Conservation (phyloP, 495 filamentous ascomycete genomes). For the Podospora pseudocomata region DNA sequence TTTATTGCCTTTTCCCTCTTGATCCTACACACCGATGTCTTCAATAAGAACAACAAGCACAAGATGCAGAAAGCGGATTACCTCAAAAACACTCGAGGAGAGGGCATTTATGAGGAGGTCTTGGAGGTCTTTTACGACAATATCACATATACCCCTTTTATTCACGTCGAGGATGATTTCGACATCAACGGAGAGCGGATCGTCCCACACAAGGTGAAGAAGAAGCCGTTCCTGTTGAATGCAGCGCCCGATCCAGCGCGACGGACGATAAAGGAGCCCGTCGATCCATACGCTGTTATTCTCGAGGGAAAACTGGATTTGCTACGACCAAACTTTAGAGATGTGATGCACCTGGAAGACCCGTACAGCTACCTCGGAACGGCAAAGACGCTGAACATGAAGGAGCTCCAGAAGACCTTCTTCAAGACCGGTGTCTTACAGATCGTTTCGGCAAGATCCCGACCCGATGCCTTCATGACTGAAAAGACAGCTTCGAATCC, state of each 20-base stretch:
- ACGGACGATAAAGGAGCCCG: conserved; percentile 69
- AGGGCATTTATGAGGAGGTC: conserved; percentile 88
- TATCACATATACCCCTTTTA: conserved; percentile 95
- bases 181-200: conserved; percentile 75
- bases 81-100: conserved; percentile 85
- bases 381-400: conserved; percentile 65
- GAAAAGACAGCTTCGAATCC: conserved; percentile 80
- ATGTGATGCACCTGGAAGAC: conserved; percentile 89
- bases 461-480: conserved; percentile 91
- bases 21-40: conserved; percentile 94
- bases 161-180: conserved; percentile 88
- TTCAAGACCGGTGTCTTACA: conserved; percentile 87
- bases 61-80: conserved; percentile 99
- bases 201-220: conserved; percentile 61
- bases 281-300: conserved; percentile 93
- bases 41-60: conserved; percentile 99
- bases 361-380: conserved; percentile 85
- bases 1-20: conserved; percentile 96
- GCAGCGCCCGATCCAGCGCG: conserved; percentile 60
- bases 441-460: conserved; percentile 86
- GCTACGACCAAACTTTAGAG: conserved; percentile 78
- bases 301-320: conserved; percentile 81
- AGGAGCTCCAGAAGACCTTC: conserved; percentile 77
- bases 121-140: conserved; percentile 98
- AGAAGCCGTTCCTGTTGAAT: conserved; percentile 69